Evolutionary conservation across 2,329 filamentous ascomycete genomes (phyloP), one percentile per base, ranked within the genome.

Genomic region (Pseudophaeomoniella oleicola): DNA sequence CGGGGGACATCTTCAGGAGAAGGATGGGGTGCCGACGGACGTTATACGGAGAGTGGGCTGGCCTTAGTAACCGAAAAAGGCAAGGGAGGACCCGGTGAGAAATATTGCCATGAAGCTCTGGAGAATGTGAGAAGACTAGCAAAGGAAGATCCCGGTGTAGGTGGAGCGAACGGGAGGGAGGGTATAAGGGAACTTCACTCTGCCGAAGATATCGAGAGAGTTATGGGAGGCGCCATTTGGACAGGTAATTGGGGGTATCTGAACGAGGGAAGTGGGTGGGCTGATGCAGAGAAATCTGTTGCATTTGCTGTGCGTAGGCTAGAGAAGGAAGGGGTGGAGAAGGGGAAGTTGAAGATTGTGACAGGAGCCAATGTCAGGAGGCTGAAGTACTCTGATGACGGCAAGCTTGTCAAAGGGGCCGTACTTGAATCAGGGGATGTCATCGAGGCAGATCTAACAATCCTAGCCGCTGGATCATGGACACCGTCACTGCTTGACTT

Each of bases 401-500:
- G 22, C 15, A 29, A 27, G 15, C 34, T n/a, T 43, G 43, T 41
- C 33, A 42, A 31, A n/a, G 45, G 45, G 3, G 44, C 42, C 13
- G 30, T 43, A 19, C 19, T 47, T 16, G 33, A 27, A 4, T 39
- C 36, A 14, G 44, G 42, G 15, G 39, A 43, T 16, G 27, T 37
- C 16, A 39, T 48, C 5, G 19, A 18, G 3, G 47, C 46, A 10
- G 44, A 48, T 22, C 39, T 48, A 36, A 44, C 39, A 19, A 66
- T 94, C 38, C 67, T 93, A 2, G 86, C 88, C 0, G 77, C 86
- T 0, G 88, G 88, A 12, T 86, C 88, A 3, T 96, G 88, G 87
- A 84, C 82, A 2, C 72, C 78, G 2, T 69, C 72, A 2, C 67
- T 94, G 15, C 61, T 94, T 38, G 81, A 94, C 55, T 64, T 94